These are phyloP conservation scores for Chlamydomonas sp. DNA, from an alignment of 139 green algal genomes.

Conservation along the genomic window DNA sequence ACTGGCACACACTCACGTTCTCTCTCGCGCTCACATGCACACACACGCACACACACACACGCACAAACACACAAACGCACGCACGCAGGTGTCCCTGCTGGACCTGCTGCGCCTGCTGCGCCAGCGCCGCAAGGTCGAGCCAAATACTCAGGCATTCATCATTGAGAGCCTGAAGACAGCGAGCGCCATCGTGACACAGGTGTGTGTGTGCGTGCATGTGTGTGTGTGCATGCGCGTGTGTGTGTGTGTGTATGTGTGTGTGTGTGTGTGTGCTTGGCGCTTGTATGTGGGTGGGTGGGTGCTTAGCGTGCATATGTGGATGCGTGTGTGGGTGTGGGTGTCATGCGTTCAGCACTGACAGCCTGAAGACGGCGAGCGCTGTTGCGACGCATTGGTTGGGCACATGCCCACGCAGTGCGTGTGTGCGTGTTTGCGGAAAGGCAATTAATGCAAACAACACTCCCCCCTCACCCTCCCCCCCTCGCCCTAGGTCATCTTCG, in stretches of 20 bases:
- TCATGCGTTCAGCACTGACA: slow-evolving; percentile 18
- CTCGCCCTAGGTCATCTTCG: slow-evolving; percentile 23
- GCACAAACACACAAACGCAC: too few relatives aligned
- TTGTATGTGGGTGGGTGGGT: too few relatives aligned
- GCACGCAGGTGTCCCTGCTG: slow-evolving; percentile 29
- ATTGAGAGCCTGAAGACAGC: slow-evolving; percentile 22
- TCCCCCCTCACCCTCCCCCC: background rate
- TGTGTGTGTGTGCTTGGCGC: too few relatives aligned
- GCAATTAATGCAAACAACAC: background rate
- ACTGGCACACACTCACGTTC: too few relatives aligned
- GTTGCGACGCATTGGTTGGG: slow-evolving; percentile 24
- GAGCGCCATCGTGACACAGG: slow-evolving; percentile 20
- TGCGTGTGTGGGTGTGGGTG: too few relatives aligned
- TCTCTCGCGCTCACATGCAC: too few relatives aligned
- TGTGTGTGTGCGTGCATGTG: slow-evolving; percentile 19
- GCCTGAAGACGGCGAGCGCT: slow-evolving; percentile 19
- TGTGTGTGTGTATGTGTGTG: too few relatives aligned
- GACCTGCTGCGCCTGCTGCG: slow-evolving; percentile 37
- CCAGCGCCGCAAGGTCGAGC: slow-evolving; percentile 21
- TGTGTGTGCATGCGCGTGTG: too few relatives aligned
- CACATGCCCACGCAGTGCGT: too few relatives aligned
- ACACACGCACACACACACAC: too few relatives aligned
- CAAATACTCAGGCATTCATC: slow-evolving; percentile 15
- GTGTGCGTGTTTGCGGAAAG: background rate
- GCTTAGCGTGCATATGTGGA: too few relatives aligned